Conservation (phyloP, 371 early-diverging fungal species). For the Mortierella sp. region DNA sequence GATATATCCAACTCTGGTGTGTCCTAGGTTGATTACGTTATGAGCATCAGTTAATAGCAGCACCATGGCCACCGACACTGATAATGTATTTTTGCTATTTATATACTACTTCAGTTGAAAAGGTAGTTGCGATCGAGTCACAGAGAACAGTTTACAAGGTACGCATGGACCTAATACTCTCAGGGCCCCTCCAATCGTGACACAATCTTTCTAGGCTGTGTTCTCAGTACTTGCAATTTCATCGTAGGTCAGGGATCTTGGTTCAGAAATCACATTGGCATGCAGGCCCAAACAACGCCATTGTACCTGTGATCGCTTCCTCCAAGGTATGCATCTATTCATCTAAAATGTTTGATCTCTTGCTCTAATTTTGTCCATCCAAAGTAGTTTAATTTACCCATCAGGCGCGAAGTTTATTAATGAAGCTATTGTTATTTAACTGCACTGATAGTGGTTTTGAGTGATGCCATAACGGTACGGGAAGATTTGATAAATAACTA, state of each 20-base stretch:
- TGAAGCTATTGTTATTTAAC: background rate
- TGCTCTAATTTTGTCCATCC: background rate
- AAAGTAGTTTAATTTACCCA: background rate
- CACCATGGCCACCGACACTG: background rate
- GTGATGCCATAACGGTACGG: slow-evolving; percentile 24
- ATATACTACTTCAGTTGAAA: slow-evolving; percentile 17
- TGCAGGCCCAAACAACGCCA: slow-evolving; percentile 31
- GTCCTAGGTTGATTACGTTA: background rate
- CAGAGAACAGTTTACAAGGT: slow-evolving; percentile 25
- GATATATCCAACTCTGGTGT: slow-evolving; percentile 42
- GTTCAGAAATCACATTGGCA: slow-evolving; percentile 5
- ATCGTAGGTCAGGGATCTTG: slow-evolving; percentile 29
- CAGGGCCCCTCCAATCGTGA: background rate
- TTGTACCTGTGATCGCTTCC: slow-evolving; percentile 31
- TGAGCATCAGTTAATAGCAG: background rate
- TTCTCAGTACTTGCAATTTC: background rate
- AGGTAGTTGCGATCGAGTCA: slow-evolving; percentile 14
- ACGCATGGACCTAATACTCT: background rate
- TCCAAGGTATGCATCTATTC: slow-evolving; percentile 25
- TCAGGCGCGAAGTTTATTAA: background rate
- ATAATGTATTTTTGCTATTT: background rate
- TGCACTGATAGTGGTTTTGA: slow-evolving; percentile 7
- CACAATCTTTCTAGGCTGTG: no score
- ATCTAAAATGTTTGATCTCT: background rate
- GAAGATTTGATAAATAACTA: background rate